Evolutionary conservation across 2,329 filamentous ascomycete species (phyloP).

Genomic region (Colletotrichum musae): DNA sequence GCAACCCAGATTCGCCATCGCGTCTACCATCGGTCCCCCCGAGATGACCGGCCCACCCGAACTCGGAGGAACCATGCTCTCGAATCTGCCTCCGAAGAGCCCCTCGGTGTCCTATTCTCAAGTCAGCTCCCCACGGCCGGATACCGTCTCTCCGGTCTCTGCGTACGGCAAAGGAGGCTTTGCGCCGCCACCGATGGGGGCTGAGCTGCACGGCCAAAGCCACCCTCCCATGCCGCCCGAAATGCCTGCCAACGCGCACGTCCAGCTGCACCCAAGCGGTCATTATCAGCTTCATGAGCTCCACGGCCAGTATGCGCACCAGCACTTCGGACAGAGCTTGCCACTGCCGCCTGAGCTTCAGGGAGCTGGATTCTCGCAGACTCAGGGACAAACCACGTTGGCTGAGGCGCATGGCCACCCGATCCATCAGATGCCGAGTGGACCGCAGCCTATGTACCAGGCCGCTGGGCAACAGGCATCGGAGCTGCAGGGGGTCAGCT

Average conservation of each 20-base stretch:
- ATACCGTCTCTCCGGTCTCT: constrained; percentile 47
- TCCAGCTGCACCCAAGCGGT: constrained; percentile 39
- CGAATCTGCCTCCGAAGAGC: constrained; percentile 46
- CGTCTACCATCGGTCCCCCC: constrained; percentile 38
- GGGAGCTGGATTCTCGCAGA: background rate
- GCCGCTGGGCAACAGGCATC: constrained; percentile 36
- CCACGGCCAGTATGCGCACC: constrained; percentile 22
- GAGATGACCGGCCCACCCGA: constrained; percentile 52
- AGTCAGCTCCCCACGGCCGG: constrained; percentile 40
- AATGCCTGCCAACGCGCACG: constrained; percentile 43
- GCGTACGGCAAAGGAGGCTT: constrained; percentile 44
- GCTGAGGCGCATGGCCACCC: constrained; percentile 29
- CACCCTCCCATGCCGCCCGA: constrained; percentile 38
- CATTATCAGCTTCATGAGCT: constrained; percentile 46
- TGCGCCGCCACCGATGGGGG: constrained; percentile 43
- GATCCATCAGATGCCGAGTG: constrained; percentile 23
- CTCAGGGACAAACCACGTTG: background rate
- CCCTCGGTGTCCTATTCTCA: constrained; percentile 49
- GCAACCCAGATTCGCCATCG: constrained; percentile 34
- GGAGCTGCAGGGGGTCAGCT: constrained; percentile 45
- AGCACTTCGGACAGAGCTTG: constrained; percentile 36
- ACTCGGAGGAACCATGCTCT: constrained; percentile 44
- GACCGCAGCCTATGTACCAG: constrained; percentile 38
- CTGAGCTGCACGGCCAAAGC: constrained; percentile 48
- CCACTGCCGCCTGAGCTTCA: constrained; percentile 40